Conservation (phyloP, 2,329 filamentous ascomycete genomes). For the Ophiognomonia clavigignenti-juglandacearum region DNA sequence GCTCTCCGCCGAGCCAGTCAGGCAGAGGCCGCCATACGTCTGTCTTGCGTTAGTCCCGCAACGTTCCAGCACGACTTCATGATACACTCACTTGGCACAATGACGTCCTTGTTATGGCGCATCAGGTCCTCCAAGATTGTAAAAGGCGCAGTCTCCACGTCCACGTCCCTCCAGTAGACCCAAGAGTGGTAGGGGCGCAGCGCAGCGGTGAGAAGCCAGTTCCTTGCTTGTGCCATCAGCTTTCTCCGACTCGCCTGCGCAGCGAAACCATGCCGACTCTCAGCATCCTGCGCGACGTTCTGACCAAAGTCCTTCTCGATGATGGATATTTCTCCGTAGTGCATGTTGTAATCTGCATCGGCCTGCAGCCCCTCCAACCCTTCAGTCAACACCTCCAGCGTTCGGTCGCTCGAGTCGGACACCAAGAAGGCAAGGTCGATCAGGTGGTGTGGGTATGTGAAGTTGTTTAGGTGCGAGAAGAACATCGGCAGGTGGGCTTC, state of each 20-base stretch:
- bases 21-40: slow-evolving; percentile 98
- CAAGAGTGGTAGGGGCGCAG: slow-evolving; percentile 93
- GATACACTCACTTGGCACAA: slow-evolving; percentile 83
- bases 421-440: slow-evolving; percentile 96
- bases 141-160: slow-evolving; percentile 94
- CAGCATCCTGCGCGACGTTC: slow-evolving; percentile 94
- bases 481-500: slow-evolving; percentile 94
- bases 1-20: slow-evolving; percentile 97
- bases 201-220: slow-evolving; percentile 93
- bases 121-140: slow-evolving; percentile 97
- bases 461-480: slow-evolving; percentile 93
- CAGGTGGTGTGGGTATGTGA: slow-evolving; percentile 94
- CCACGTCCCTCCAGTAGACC: slow-evolving; percentile 99
- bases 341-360: slow-evolving; percentile 71
- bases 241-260: slow-evolving; percentile 92
- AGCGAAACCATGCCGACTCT: slow-evolving; percentile 94
- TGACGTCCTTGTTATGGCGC: slow-evolving; percentile 98
- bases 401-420: slow-evolving; percentile 93
- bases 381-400: slow-evolving; percentile 68
- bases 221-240: slow-evolving; percentile 94
- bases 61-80: background rate
- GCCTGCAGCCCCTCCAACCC: slow-evolving; percentile 76
- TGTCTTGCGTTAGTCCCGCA: slow-evolving; percentile 29
- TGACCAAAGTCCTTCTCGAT: slow-evolving; percentile 99
- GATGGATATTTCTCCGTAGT: slow-evolving; percentile 93